A percentile compares a stretch with the other conserved stretches of the same genome.
These are phyloP conservation scores for Litchi chinensis DNA, from an alignment of 345 rosid species.

Conservation along the genomic window DNA sequence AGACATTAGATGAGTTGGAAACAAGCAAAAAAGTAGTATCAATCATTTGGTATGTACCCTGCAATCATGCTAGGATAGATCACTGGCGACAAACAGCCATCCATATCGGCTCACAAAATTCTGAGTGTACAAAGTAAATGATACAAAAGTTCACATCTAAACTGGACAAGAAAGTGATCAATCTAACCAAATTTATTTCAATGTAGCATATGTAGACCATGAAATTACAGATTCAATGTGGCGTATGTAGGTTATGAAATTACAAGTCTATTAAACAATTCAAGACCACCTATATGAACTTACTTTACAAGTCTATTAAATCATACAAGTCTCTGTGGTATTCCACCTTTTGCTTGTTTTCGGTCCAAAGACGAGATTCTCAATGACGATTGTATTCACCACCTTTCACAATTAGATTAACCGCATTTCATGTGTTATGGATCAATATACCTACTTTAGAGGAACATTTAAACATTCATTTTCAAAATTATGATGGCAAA, in stretches of 20 bases:
- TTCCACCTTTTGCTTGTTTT: too few species aligned
- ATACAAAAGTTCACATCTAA: neutral
- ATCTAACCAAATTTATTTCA: conserved; percentile 6
- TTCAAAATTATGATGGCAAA: too few species aligned
- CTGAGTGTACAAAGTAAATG: neutral
- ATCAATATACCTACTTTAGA: too few species aligned
- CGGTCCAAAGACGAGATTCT: too few species aligned
- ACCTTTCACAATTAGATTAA: too few species aligned
- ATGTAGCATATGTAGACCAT: neutral
- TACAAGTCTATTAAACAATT: neutral
- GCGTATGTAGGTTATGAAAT: neutral
- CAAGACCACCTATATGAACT: neutral
- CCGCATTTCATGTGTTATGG: too few species aligned
- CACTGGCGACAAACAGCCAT: neutral
- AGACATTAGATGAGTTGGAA: neutral
- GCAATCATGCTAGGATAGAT: neutral
- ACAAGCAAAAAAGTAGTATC: neutral
- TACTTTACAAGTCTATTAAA: neutral
- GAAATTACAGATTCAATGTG: neutral
- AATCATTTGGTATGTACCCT: neutral
- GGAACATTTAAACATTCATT: too few species aligned
- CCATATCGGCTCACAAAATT: neutral
- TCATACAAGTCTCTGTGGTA: too few species aligned
- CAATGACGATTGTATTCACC: too few species aligned
- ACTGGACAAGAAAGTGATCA: neutral